Conservation (phyloP, 2,329 filamentous ascomycete species). For the Phialemoniopsis sp. region DNA sequence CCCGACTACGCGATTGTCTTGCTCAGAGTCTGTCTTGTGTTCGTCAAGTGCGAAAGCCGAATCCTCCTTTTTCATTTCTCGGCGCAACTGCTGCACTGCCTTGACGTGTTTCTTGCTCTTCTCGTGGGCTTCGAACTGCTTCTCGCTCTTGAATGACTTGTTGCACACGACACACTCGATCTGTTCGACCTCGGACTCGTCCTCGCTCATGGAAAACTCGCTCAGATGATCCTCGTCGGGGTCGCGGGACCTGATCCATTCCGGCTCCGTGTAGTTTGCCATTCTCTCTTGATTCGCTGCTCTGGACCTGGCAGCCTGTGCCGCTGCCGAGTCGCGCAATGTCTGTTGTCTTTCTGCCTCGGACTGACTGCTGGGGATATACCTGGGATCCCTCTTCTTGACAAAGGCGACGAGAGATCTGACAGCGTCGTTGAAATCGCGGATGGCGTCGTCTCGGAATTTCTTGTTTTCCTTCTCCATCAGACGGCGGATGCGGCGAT, state of each 20-base stretch:
- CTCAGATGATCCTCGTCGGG: slow-evolving; percentile 39
- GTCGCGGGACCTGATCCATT: slow-evolving; percentile 65
- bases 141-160: slow-evolving; percentile 83
- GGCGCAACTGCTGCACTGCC: slow-evolving; percentile 72
- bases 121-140: slow-evolving; percentile 87
- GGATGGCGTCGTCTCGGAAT: slow-evolving; percentile 72
- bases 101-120: slow-evolving; percentile 96
- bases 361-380: slow-evolving; percentile 69
- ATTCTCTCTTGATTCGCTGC: slow-evolving; percentile 77
- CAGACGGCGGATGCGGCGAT: slow-evolving; percentile 72
- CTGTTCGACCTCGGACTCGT: slow-evolving; percentile 52
- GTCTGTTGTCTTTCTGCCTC: slow-evolving; percentile 77
- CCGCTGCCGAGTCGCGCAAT: slow-evolving; percentile 72
- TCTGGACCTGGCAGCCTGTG: slow-evolving; percentile 78
- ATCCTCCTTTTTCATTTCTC: slow-evolving; percentile 82
- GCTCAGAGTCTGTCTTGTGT: too few relatives aligned
- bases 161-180: slow-evolving; percentile 76
- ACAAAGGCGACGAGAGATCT: slow-evolving; percentile 82
- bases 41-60: slow-evolving; percentile 48
- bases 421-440: slow-evolving; percentile 91
- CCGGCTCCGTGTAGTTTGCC: slow-evolving; percentile 60
- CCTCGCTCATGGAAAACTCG: slow-evolving; percentile 56
- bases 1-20: too few relatives aligned
- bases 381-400: slow-evolving; percentile 86
- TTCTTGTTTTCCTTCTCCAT: slow-evolving; percentile 97